Percentiles rank a stretch among this genome's conserved stretches.
These are phyloP conservation scores for Ochetophila trinervis DNA, from an alignment of 306 rosid genomes.

Conservation along the genomic window DNA sequence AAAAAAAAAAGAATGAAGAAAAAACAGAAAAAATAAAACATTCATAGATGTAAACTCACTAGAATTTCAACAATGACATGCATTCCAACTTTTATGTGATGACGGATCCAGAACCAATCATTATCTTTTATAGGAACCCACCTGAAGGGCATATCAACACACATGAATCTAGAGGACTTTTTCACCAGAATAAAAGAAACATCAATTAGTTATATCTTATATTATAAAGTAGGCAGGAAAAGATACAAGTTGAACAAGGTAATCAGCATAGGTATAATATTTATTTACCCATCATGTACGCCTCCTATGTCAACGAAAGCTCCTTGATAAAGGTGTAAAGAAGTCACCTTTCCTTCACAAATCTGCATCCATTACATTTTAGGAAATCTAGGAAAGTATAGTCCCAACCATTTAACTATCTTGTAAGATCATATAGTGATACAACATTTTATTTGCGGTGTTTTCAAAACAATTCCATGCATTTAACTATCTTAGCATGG, in stretches of 20 bases:
- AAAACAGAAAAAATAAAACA: not conserved
- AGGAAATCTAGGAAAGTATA: not conserved
- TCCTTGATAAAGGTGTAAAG: conserved; percentile 92
- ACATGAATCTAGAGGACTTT: conserved; percentile 28
- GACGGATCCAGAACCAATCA: conserved; percentile 99
- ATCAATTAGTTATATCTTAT: not conserved
- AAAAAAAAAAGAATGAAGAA: not conserved
- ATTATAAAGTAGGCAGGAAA: not conserved
- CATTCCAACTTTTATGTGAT: conserved; percentile 95
- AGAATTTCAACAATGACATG: conserved; percentile 74
- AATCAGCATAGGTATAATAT: conserved; percentile 12
- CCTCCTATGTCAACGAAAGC: conserved; percentile 99
- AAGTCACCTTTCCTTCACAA: conserved; percentile 78
- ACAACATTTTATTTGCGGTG: not conserved
- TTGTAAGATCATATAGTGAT: not conserved
- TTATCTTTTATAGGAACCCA: conserved; percentile 92
- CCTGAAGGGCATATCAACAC: conserved; percentile 49
- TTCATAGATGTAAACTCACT: conserved; percentile 46
- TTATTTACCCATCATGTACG: conserved; percentile 80
- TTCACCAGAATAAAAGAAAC: conserved; percentile 6
- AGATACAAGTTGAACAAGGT: not conserved
- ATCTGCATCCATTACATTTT: conserved; percentile 48
- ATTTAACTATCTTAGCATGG: too few species aligned
- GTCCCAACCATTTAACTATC: not conserved
- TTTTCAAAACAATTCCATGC: not conserved